Conservation (phyloP, 1,284 basidiomycete species). For the Inonotus obliquus region DNA sequence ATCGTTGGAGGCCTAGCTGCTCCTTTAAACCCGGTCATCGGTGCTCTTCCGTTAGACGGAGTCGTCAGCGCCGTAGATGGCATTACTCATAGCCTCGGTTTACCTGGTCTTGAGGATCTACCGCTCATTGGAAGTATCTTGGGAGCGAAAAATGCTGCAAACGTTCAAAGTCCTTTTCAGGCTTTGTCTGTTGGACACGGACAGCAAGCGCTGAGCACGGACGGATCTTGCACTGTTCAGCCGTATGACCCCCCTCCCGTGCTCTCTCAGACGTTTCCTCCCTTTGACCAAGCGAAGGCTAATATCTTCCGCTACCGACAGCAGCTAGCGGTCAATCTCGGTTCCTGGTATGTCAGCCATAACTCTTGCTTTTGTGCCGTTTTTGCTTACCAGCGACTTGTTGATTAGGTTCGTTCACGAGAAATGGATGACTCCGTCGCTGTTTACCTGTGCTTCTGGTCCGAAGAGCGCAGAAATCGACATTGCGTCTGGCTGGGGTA, state of each 20-base stretch:
- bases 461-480: slow-evolving; percentile 51
- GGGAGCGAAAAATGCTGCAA: slow-evolving; percentile 3
- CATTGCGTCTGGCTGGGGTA: slow-evolving; percentile 50
- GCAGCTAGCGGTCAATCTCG: slow-evolving; percentile 63
- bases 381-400: neutral
- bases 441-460: slow-evolving; percentile 61
- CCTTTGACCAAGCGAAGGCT: slow-evolving; percentile 45
- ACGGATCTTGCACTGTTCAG: slow-evolving; percentile 30
- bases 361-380: neutral
- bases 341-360: slow-evolving; percentile 44
- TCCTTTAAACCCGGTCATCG: neutral
- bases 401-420: slow-evolving; percentile 68
- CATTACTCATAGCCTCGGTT: slow-evolving; percentile 3
- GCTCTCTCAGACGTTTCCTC: slow-evolving; percentile 37
- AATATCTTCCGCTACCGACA: slow-evolving; percentile 58
- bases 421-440: slow-evolving; percentile 70
- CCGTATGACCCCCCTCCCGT: slow-evolving; percentile 35
- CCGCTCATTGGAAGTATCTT: slow-evolving; percentile 13
- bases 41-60: neutral
- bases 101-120: slow-evolving; percentile 9
- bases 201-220: neutral
- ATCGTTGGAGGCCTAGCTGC: slow-evolving; percentile 14
- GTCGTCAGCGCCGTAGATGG: slow-evolving; percentile 16
- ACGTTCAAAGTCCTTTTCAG: slow-evolving; percentile 8
- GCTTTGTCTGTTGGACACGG: neutral